Base-by-base conservation (phyloP, 768 basidiomycete genomes). In the Tephrocybe sp. region DNA sequence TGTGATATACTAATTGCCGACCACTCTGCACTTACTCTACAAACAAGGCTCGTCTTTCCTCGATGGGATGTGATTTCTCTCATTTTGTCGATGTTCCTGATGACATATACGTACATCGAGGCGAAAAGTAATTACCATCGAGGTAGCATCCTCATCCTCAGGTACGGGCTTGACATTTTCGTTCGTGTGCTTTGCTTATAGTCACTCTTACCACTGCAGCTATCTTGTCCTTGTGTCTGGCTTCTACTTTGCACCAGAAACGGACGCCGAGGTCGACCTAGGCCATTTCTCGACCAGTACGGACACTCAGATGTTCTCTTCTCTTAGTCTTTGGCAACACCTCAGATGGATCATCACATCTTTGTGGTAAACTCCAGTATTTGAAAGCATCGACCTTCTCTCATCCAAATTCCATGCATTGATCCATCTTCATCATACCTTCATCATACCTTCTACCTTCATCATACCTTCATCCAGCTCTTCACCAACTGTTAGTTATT, bases 51-150 rank as follows among this genome's bases (percentile, higher is more conserved):
- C 48, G 93, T 98, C 53, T 97, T 99, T 80, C 97, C 97, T 0
- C 85, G 94, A 58, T 99, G 96, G 96, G 97, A 99, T 65, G 93
- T 94, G 43, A 84, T 98, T 59, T 88, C 86, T 23, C 87, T 98
- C 63, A 89, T 98, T 58, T 79, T 99, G 39, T 92, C 94, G 0
- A 94, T 99, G 73, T 99, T 98, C 79, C 70, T 98, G 56, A 83
- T 99, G 79, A 98, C 97, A 0, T 99, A 99, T 68, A 96, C 94
- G 3, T 98, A 97, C 66, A 97, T 98, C 61, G 97, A 99, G 71
- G 94, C 94, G n/a, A 93, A 88, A 74, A 90, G 90, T 60, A 98
- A 98, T 70, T 99, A 99, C 67, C 93, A 98, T 65, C 85, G 97
- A 59, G 97, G 97, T 41, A 93, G 90, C 59, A 97, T 97, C 53